A percentile compares a stretch with the other conserved stretches of the same genome.
Conservation (phyloP, 2,329 filamentous ascomycete genomes). For the Fusarium dlaminii region DNA sequence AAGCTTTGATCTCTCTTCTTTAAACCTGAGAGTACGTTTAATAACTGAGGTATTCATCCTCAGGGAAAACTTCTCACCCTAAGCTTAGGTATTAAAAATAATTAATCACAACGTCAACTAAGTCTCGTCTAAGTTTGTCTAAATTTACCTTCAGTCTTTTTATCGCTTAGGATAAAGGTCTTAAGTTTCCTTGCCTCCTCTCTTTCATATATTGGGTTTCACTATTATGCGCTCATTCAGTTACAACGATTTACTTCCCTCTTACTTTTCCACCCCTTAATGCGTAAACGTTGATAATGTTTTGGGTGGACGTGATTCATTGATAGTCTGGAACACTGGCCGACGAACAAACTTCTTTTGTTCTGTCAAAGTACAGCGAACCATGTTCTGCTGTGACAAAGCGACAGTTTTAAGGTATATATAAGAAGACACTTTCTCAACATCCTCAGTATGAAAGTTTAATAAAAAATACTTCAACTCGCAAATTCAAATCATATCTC, state of each 20-base stretch:
- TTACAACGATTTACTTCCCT: not conserved
- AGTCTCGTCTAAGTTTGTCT: not conserved
- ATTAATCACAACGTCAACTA: not conserved
- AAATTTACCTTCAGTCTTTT: not conserved
- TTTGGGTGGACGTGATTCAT: constrained; percentile 40
- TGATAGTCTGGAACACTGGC: not conserved
- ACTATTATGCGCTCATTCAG: not conserved
- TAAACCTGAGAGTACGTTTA: not conserved
- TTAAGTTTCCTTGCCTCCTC: not conserved
- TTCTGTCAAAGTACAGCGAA: not conserved
- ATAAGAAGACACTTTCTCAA: not conserved
- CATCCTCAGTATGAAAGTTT: not conserved
- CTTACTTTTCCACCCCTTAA: not conserved
- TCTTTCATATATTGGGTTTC: not conserved
- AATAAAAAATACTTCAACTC: not conserved
- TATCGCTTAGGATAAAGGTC: not conserved
- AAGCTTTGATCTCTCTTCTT: not conserved
- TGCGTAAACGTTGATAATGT: constrained; percentile 43
- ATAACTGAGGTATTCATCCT: not conserved
- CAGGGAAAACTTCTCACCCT: not conserved
- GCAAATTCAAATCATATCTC: not conserved
- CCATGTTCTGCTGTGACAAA: not conserved
- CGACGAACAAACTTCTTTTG: not conserved
- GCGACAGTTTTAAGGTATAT: not conserved
- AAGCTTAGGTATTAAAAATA: not conserved